A percentile compares a stretch with the other conserved stretches of the same genome.
Conservation (phyloP, 108 stramenopile species). For the Fragilaria crotonensis region DNA sequence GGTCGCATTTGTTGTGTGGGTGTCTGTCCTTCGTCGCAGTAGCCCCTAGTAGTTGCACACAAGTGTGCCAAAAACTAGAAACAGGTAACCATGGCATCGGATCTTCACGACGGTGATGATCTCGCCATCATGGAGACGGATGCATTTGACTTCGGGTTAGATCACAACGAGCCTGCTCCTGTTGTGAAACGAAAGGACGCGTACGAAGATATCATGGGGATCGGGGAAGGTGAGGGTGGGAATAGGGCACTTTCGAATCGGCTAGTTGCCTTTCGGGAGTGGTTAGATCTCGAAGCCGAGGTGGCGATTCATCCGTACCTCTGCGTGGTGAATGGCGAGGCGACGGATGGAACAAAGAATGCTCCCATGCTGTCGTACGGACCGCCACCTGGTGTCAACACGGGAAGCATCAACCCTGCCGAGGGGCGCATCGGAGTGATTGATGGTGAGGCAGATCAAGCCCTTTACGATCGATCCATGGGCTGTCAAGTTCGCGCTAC, state of each 20-base stretch:
- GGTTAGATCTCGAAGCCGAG: slow-evolving; percentile 59
- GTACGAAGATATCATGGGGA: slow-evolving; percentile 43
- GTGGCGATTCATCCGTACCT: slow-evolving; percentile 57
- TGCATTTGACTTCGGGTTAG: neutral
- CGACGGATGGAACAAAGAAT: slow-evolving; percentile 83
- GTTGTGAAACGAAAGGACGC: slow-evolving; percentile 13
- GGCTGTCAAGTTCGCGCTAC: slow-evolving; percentile 75
- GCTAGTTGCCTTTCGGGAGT: slow-evolving; percentile 63
- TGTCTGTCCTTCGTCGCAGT: too few species aligned
- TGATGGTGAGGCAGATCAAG: slow-evolving; percentile 51
- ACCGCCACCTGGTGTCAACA: slow-evolving; percentile 17
- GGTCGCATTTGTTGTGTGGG: too few species aligned
- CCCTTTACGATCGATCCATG: slow-evolving; percentile 78
- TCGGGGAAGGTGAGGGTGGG: slow-evolving; percentile 32
- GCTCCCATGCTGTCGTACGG: slow-evolving; percentile 70
- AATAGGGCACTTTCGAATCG: slow-evolving; percentile 51
- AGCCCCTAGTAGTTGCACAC: too few species aligned
- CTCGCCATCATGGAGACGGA: neutral
- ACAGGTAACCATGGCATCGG: slow-evolving; percentile 1
- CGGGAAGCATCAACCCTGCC: slow-evolving; percentile 6
- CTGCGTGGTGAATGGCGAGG: slow-evolving; percentile 82
- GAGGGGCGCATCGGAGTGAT: slow-evolving; percentile 59
- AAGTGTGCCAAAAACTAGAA: too few species aligned
- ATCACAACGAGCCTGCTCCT: neutral
- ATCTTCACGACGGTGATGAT: neutral